Evolutionary conservation across 2,329 filamentous ascomycete genomes (phyloP), one percentile per base, ranked within the genome.

Genomic region (Colletotrichum sp.): DNA sequence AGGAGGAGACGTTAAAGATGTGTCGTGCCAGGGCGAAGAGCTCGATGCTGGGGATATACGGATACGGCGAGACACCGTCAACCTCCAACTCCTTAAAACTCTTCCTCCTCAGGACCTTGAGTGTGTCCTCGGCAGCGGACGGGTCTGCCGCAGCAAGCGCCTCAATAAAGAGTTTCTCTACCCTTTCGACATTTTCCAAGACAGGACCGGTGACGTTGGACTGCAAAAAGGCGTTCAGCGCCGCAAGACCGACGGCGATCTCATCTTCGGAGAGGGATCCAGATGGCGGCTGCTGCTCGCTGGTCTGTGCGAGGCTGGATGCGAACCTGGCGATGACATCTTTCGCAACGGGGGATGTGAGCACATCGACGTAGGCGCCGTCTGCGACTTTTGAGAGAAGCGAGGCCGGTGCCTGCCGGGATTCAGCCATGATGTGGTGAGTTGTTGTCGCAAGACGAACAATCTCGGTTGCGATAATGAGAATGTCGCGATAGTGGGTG

Each of bases 201-300:
- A 95, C 93, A 1, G 96, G 96, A 0, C 96, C 96, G 5, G 96
- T 98, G 70, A 98, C 94, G 82, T 95, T 98, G 1, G 92, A 92
- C 83, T 98, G 96, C 18, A 98, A 85, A 82, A 98, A 98, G 13
- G 93, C 91, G 81, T 95, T 90, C 13, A 98, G 88, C 3, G 93
- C 91, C 2, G 94, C 92, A 64, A 95, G 86, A 12, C 92, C 94
- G 38, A 94, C 86, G 60, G 91, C 86, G 70, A 92, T 78, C 8
- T 38, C 63, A 9, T 81, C 76, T 16, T 73, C 61, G 2, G 73
- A 34, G 5, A 70, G 64, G 5, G 68, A 34, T 21, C n/a, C 58
- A 2, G 30, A n/a, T 3, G 57, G 57, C 15, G 6, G 2, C 18
- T 48, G 38, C 38, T 48, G 26, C 26, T 34, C 58, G 58, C 18